These are phyloP conservation scores for Euphorbia schlechtendalii DNA, from an alignment of 441 rosid genomes.

Conservation along the genomic window DNA sequence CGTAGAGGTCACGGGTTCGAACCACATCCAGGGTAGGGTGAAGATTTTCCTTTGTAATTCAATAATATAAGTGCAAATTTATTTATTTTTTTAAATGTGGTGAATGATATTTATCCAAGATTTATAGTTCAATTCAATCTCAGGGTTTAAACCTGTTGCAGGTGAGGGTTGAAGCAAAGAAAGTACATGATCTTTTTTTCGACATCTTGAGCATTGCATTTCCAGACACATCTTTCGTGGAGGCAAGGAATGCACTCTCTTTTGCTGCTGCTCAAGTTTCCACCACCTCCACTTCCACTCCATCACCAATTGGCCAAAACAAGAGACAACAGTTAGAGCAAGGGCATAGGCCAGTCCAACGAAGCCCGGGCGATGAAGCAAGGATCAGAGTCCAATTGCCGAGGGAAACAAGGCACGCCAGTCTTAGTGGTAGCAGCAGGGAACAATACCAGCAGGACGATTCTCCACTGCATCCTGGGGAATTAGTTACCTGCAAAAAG, in stretches of 20 bases:
- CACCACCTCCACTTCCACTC: conserved; percentile 55
- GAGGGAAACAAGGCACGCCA: too few relatives aligned
- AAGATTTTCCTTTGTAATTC: too few relatives aligned
- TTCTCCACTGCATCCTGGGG: conserved; percentile 86
- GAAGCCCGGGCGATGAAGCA: too few relatives aligned
- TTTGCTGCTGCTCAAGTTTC: conserved; percentile 54
- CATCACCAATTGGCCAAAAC: conserved; percentile 40
- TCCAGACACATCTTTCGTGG: conserved; percentile 82
- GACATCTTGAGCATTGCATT: conserved; percentile 91
- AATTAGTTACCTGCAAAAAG: conserved; percentile 94
- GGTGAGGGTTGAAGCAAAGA: conserved; percentile 95
- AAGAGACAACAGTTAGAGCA: conserved; percentile 55
- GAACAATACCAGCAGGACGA: conserved; percentile 58
- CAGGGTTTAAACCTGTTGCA: conserved; percentile 26
- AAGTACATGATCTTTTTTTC: conserved; percentile 95
- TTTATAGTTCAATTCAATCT: conserved; percentile 14
- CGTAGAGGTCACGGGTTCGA: too few relatives aligned
- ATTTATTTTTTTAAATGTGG: too few relatives aligned
- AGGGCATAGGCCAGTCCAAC: too few relatives aligned
- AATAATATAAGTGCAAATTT: too few relatives aligned
- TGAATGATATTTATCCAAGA: neutral
- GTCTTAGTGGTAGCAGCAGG: too few relatives aligned
- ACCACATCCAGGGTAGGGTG: too few relatives aligned
- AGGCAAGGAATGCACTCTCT: conserved; percentile 69
- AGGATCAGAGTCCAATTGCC: too few relatives aligned